Evolutionary conservation across 2,329 filamentous ascomycete species (phyloP), one percentile per base, ranked within the genome.

Genomic region (Blumeria graminis): DNA sequence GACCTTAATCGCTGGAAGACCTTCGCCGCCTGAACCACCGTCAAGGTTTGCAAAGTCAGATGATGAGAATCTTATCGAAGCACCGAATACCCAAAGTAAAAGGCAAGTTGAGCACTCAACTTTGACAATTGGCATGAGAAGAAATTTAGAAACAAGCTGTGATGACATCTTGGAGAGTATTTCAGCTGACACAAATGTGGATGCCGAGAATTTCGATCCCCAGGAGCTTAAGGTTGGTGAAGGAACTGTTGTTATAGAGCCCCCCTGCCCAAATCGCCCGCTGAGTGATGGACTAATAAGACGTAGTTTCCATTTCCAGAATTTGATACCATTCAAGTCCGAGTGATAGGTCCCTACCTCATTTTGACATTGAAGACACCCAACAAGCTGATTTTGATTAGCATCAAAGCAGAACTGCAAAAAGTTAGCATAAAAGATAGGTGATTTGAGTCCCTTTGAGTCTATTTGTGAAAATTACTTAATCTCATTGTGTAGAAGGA

Each of bases 1-100:
- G 3, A 64, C 55, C 56, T 66, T 66, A 62, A 64, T 63, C 0
- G 62, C 63, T 4, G 60, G 46, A 6, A 39, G 58, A 28, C 56
- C 16, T 45, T 50, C 6, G 13, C 45, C 0, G 16, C 34, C 36
- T 16, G 38, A 33, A 4, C 45, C 22, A 35, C 32, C 6, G 2
- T 7, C 9, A 11, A 46, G 16, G 5, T 14, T 9, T 7, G n/a
- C 32, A 18, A 43, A 55, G n/a, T 41, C 28, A 14, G 56, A 56
- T 16, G 52, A 43, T 8, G 58, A 59, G 38, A 54, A 56, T 22
- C 56, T 46, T 14, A 57, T n/a, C 9, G 56, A 52, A 28, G 55
- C 39, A 4, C 36, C 38, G 11, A 58, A 48, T n/a, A 59, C 45
- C 58, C 58, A 60, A 28, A 59, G 52, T 11, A 53, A 38, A 14